Evolutionary conservation across 495 filamentous ascomycete genomes (phyloP).

Genomic region (Hyaloscypha finlandica): DNA sequence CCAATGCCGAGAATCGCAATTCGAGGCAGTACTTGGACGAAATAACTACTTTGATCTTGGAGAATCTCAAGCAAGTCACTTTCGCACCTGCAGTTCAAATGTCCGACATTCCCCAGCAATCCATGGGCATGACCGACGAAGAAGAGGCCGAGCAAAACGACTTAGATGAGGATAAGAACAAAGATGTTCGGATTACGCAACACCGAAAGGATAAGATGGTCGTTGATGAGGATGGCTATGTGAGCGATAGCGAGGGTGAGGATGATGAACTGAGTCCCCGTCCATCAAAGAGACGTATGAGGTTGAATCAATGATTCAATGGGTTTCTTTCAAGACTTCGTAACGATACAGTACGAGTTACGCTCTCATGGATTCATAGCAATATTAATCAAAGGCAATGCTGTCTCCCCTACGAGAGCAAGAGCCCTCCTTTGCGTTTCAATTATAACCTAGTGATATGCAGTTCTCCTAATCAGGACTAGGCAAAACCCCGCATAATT

Average conservation of each 20-base stretch:
- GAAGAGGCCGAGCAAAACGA: constrained; percentile 78
- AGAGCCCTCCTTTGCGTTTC: background rate
- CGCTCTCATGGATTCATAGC: too few relatives aligned
- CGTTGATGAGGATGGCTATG: constrained; percentile 73
- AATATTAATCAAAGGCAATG: background rate
- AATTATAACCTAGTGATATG: background rate
- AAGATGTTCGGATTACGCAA: constrained; percentile 78
- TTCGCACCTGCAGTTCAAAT: constrained; percentile 91
- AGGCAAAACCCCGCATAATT: background rate
- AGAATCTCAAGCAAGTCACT: constrained; percentile 82
- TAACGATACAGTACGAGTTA: too few relatives aligned
- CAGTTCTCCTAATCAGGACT: background rate
- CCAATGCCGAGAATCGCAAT: constrained; percentile 98
- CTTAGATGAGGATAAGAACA: constrained; percentile 82
- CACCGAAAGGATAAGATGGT: constrained; percentile 79
- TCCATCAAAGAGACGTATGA: background rate
- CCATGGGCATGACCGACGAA: constrained; percentile 66
- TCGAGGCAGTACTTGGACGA: constrained; percentile 89
- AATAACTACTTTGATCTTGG: constrained; percentile 84
- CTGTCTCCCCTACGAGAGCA: background rate
- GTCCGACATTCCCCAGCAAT: constrained; percentile 79
- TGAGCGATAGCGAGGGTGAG: constrained; percentile 87
- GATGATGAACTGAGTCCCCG: constrained; percentile 30
- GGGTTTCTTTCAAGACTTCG: too few relatives aligned
- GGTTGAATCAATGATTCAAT: too few relatives aligned